These are phyloP conservation scores for Podaxis pistillaris DNA, from an alignment of 768 basidiomycete genomes.

Conservation along the genomic window DNA sequence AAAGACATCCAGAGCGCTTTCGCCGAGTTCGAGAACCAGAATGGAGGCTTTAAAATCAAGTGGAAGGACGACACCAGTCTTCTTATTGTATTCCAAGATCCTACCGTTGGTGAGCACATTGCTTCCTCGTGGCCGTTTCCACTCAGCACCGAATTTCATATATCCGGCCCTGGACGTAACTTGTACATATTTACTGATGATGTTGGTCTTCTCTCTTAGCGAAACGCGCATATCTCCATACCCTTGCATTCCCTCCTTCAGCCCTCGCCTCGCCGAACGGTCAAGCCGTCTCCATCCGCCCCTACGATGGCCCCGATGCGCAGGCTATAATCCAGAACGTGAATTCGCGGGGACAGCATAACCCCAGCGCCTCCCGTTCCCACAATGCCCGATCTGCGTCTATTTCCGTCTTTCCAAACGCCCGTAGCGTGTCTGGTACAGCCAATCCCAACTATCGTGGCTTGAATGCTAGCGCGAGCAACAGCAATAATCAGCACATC, in stretches of 20 bases:
- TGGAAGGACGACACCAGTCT: conserved; percentile 98
- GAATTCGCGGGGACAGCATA: conserved; percentile 68
- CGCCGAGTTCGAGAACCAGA: conserved; percentile 80
- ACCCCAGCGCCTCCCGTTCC: conserved; percentile 62
- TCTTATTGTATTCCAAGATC: conserved; percentile 91
- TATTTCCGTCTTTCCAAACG: conserved; percentile 58
- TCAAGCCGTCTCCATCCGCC: conserved; percentile 64
- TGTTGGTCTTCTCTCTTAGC: conserved; percentile 44
- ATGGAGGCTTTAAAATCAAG: conserved; percentile 97
- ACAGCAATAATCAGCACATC: conserved; percentile 38
- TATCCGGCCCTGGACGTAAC: not conserved
- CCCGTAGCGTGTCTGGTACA: conserved; percentile 46
- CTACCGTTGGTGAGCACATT: conserved; percentile 73
- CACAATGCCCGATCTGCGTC: conserved; percentile 71
- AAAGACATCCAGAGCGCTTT: conserved; percentile 93
- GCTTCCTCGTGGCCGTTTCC: conserved; percentile 11
- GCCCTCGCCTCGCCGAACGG: conserved; percentile 60
- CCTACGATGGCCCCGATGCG: conserved; percentile 95
- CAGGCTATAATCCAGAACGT: conserved; percentile 81
- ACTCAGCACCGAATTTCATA: conserved; percentile 6
- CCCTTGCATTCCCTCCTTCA: conserved; percentile 79
- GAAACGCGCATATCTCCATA: conserved; percentile 92
- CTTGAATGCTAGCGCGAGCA: conserved; percentile 23
- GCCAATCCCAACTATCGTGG: conserved; percentile 11
- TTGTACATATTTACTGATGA: conserved; percentile 11